phyloP scores from a whole-genome alignment of 352 stramenopile species.

The Pythium phragmitis region DNA sequence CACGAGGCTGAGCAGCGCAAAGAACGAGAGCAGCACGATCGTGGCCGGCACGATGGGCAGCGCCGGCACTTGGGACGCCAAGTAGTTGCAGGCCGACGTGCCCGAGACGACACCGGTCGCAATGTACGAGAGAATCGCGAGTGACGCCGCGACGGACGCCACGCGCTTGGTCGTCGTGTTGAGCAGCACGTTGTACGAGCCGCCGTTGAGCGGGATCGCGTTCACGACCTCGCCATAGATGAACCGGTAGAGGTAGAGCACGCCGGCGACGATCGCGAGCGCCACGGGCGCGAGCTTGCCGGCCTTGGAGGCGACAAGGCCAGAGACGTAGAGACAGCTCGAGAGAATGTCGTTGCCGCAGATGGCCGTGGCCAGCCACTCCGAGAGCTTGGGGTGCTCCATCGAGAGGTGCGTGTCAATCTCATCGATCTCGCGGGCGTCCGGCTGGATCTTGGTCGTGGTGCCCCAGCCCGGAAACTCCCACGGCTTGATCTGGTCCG shows the following conservation, averaged over 20 bases:
- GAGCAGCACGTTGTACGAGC: conserved; percentile 95
- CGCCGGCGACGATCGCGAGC: conserved; percentile 87
- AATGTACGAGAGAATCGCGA: conserved; percentile 96
- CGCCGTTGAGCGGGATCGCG: conserved; percentile 93
- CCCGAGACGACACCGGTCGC: conserved; percentile 91
- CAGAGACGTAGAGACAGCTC: conserved; percentile 91
- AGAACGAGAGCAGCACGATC: conserved; percentile 89
- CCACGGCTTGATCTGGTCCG: conserved; percentile 74
- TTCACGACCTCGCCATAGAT: conserved; percentile 95
- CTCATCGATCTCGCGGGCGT: conserved; percentile 62
- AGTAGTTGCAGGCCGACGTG: conserved; percentile 86
- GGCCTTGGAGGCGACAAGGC: conserved; percentile 81
- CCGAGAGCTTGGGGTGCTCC: conserved; percentile 84
- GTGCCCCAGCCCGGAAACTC: conserved; percentile 86
- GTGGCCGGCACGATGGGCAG: conserved; percentile 79
- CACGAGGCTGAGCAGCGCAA: conserved; percentile 88
- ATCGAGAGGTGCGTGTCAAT: conserved; percentile 75
- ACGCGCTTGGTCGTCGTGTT: conserved; percentile 95
- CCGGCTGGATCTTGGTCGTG: conserved; percentile 55
- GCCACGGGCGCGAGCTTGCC: conserved; percentile 90
- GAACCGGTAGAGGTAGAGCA: conserved; percentile 89
- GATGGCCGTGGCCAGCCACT: conserved; percentile 94
- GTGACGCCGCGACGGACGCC: conserved; percentile 90
- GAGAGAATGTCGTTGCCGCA: conserved; percentile 96
- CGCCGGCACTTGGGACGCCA: conserved; percentile 71